Evolutionary conservation across 352 stramenopile genomes (phyloP).

Genomic region (Phytophthora quininea): DNA sequence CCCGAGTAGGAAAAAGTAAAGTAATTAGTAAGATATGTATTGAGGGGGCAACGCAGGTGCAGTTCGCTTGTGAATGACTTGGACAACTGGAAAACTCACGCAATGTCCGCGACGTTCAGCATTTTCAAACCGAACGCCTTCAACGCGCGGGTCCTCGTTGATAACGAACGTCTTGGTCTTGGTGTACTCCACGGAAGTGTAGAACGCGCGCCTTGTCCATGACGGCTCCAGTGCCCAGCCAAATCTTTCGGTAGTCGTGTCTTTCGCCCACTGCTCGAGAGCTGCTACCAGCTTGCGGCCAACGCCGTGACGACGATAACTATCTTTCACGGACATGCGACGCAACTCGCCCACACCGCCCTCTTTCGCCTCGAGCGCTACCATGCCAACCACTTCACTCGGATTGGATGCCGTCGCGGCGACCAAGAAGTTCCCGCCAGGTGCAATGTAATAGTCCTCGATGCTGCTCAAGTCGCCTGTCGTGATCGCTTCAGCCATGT

Average conservation of each 20-base stretch:
- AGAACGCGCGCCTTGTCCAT: constrained; percentile 33
- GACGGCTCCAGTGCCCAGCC: constrained; percentile 16
- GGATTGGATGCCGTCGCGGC: constrained; percentile 10
- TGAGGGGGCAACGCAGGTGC: constrained; percentile 2
- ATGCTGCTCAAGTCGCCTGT: constrained; percentile 28
- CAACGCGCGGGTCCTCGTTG: constrained; percentile 23
- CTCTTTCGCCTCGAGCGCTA: constrained; percentile 19
- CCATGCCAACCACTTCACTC: constrained; percentile 22
- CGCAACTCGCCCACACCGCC: constrained; percentile 20
- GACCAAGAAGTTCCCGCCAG: constrained; percentile 34
- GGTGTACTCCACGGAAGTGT: constrained; percentile 20
- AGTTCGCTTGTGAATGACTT: too few species aligned
- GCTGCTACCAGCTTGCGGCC: constrained; percentile 13
- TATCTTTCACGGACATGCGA: constrained; percentile 29
- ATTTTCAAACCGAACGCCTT: constrained; percentile 27
- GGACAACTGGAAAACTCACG: too few species aligned
- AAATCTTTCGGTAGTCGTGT: constrained; percentile 24
- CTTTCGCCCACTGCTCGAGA: constrained; percentile 25
- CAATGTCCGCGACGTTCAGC: not conserved
- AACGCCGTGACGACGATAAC: constrained; percentile 24
- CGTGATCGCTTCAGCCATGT: constrained; percentile 17
- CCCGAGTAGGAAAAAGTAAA: constrained; percentile 18
- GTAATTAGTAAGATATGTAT: constrained; percentile 32
- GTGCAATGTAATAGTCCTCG: constrained; percentile 18
- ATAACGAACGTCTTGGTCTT: constrained; percentile 23